A percentile compares a stretch with the other conserved stretches of the same genome.
Evolutionary conservation across 139 green algal species (phyloP).

Genomic region (Zygnema cylindricum): DNA sequence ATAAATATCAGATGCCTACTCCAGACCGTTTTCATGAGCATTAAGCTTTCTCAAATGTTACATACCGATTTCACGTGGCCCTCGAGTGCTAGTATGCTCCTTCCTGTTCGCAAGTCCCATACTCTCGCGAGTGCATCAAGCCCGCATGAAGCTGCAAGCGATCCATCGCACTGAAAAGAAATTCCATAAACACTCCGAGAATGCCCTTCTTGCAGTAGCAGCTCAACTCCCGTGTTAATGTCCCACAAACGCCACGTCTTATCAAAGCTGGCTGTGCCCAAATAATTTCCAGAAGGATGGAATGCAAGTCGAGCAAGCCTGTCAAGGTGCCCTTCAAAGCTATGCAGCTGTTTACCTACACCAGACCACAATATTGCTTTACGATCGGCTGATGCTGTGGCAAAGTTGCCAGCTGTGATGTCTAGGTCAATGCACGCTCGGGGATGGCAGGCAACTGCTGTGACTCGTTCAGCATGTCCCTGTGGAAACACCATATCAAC

Average conservation of each 20-base stretch:
- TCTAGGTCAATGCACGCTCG: slow-evolving; percentile 11
- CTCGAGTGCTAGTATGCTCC: slow-evolving; percentile 80
- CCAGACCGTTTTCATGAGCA: no score
- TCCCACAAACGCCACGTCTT: slow-evolving; percentile 97
- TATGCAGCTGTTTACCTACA: slow-evolving; percentile 66
- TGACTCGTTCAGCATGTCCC: slow-evolving; percentile 77
- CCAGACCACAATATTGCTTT: slow-evolving; percentile 60
- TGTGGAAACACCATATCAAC: slow-evolving; percentile 63
- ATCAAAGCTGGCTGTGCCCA: slow-evolving; percentile 86
- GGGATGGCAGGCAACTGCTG: slow-evolving; percentile 88
- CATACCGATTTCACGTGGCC: slow-evolving; percentile 84
- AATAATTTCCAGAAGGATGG: slow-evolving; percentile 84
- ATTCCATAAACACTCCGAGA: slow-evolving; percentile 87
- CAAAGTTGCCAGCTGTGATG: slow-evolving; percentile 7
- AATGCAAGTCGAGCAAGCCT: slow-evolving; percentile 72
- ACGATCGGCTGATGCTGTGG: slow-evolving; percentile 77
- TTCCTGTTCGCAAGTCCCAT: slow-evolving; percentile 91
- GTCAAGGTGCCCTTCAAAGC: slow-evolving; percentile 70
- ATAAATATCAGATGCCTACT: no score
- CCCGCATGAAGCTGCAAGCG: slow-evolving; percentile 54
- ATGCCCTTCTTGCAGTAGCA: slow-evolving; percentile 98
- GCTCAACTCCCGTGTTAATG: slow-evolving; percentile 76
- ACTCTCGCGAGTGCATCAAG: slow-evolving; percentile 70
- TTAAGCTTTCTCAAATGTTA: no score
- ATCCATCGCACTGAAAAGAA: slow-evolving; percentile 79